phyloP scores from a whole-genome alignment of 2,329 filamentous ascomycete genomes.

The Hymenoscyphus scutula region DNA sequence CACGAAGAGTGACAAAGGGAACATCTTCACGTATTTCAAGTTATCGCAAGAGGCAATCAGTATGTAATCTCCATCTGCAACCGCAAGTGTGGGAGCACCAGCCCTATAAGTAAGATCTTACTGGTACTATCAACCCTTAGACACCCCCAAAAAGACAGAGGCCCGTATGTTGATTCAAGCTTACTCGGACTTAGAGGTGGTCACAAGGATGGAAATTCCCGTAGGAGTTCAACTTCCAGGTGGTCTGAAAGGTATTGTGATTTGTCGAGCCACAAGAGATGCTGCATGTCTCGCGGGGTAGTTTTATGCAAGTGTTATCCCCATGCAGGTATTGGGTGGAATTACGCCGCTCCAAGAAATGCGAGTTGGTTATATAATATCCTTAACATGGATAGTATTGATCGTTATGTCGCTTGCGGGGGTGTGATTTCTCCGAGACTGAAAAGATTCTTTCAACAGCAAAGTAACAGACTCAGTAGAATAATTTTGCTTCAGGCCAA shows the following conservation, averaged over 20 bases:
- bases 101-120: too few relatives aligned
- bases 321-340: too few relatives aligned
- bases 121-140: too few relatives aligned
- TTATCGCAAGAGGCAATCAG: not conserved
- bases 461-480: not conserved
- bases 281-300: not conserved
- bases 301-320: too few relatives aligned
- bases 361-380: not conserved
- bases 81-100: too few relatives aligned
- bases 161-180: not conserved
- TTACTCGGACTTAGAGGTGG: not conserved
- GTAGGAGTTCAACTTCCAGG: not conserved
- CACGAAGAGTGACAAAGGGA: not conserved
- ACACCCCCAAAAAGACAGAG: not conserved
- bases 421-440: too few relatives aligned
- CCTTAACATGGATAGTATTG: not conserved
- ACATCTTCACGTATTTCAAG: not conserved
- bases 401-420: not conserved
- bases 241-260: not conserved
- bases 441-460: too few relatives aligned
- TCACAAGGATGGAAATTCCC: not conserved
- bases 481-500: too few relatives aligned
- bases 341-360: not conserved
- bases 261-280: not conserved
- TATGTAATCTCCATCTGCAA: too few relatives aligned